Evolutionary conservation across 2,329 filamentous ascomycete genomes (phyloP).

Genomic region (Epichloe glyceriae): DNA sequence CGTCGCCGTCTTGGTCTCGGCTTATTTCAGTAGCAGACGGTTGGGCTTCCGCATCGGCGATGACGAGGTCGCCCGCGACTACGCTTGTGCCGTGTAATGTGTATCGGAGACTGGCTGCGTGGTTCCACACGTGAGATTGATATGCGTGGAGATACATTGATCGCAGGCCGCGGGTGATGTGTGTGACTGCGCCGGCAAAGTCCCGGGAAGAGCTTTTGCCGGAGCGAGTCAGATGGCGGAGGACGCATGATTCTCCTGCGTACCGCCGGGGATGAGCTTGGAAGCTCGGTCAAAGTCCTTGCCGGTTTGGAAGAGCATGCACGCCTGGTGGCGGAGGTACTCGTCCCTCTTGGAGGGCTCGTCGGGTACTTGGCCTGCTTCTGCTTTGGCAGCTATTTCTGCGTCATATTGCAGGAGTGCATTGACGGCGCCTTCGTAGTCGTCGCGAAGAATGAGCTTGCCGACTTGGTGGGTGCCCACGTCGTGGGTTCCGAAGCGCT

Average conservation of each 20-base stretch:
- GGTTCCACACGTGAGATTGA: conserved; percentile 91
- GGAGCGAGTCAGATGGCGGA: conserved; percentile 56
- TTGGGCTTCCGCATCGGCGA: conserved; percentile 29
- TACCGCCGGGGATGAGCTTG: conserved; percentile 66
- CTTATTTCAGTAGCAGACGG: conserved; percentile 23
- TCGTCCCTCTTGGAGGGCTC: conserved; percentile 60
- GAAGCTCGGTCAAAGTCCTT: conserved; percentile 48
- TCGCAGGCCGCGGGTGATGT: conserved; percentile 68
- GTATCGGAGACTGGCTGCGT: conserved; percentile 70
- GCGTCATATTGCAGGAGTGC: conserved; percentile 63
- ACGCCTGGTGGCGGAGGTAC: conserved; percentile 62
- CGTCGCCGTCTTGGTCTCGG: conserved; percentile 46
- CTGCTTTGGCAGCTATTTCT: conserved; percentile 37
- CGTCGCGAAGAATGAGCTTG: conserved; percentile 66
- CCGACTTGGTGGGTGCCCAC: conserved; percentile 80
- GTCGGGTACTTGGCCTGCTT: conserved; percentile 21
- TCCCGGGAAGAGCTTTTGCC: conserved; percentile 43
- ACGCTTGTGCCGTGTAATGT: conserved; percentile 57
- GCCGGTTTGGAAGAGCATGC: conserved; percentile 57
- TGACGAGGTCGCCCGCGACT: conserved; percentile 73
- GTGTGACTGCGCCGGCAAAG: conserved; percentile 66
- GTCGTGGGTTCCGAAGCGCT: conserved; percentile 82
- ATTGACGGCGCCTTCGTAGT: conserved; percentile 70
- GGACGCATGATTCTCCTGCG: conserved; percentile 64
- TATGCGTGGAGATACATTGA: conserved; percentile 97